Percentiles rank a stretch among this genome's conserved stretches.
These are phyloP conservation scores for Mortierella sp. DNA, from an alignment of 371 early-diverging fungal species.

Conservation along the genomic window DNA sequence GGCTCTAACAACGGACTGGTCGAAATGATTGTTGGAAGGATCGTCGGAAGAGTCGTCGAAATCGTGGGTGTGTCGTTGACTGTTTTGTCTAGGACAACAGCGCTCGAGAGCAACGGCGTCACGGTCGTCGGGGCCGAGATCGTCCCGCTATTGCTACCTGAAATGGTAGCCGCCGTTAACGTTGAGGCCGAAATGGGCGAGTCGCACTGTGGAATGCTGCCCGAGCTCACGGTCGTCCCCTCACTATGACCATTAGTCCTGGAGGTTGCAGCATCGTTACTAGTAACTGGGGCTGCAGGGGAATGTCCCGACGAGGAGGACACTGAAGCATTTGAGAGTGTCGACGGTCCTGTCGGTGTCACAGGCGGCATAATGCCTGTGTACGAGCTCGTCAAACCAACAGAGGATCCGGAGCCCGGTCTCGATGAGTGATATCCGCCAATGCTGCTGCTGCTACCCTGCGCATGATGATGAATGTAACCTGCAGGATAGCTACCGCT, in stretches of 20 bases:
- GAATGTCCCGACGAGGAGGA: conserved; percentile 12
- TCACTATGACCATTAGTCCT: conserved; percentile 1
- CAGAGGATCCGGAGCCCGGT: conserved; percentile 50
- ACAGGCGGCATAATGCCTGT: conserved; percentile 34
- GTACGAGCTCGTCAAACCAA: conserved; percentile 33
- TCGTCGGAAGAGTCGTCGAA: background rate
- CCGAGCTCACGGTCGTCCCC: conserved; percentile 4
- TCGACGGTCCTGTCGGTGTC: conserved; percentile 17
- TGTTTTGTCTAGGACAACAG: background rate
- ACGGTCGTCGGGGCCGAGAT: conserved; percentile 2
- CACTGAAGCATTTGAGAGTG: conserved; percentile 19
- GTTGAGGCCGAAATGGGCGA: conserved; percentile 11
- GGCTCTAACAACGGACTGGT: background rate
- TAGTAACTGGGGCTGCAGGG: background rate
- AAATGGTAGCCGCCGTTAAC: conserved; percentile 9
- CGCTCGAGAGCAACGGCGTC: conserved; percentile 3
- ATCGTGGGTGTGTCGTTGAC: background rate
- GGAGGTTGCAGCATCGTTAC: background rate
- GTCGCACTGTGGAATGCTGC: conserved; percentile 10
- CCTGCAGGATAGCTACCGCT: conserved; percentile 35
- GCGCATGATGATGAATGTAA: conserved; percentile 43
- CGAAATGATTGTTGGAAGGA: background rate
- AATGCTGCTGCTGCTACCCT: conserved; percentile 49
- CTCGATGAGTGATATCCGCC: conserved; percentile 41
- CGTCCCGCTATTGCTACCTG: conserved; percentile 16